Evolutionary conservation across 2,329 filamentous ascomycete species (phyloP).

Genomic region (Curvularia verruculosa): DNA sequence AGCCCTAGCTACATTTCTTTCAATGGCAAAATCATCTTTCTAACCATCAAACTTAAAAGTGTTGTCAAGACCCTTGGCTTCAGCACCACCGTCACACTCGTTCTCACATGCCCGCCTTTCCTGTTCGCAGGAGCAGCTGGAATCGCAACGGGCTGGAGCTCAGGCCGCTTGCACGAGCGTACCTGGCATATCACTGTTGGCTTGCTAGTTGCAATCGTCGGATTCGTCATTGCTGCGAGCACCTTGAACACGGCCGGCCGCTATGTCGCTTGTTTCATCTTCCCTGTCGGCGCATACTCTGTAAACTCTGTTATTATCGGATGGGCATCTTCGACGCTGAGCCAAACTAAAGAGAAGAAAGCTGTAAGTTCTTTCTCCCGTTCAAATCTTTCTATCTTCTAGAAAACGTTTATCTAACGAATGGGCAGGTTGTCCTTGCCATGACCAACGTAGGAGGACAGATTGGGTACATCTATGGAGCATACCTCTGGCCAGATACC

Average conservation of each 20-base stretch:
- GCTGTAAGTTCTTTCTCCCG: constrained; percentile 23
- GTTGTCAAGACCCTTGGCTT: constrained; percentile 49
- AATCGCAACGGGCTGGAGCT: constrained; percentile 58
- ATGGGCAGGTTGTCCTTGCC: constrained; percentile 33
- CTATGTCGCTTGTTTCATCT: constrained; percentile 41
- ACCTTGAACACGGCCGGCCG: constrained; percentile 37
- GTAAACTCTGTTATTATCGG: constrained; percentile 43
- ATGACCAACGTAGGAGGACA: constrained; percentile 40
- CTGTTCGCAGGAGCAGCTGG: constrained; percentile 54
- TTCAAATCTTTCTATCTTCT: background rate
- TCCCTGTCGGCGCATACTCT: constrained; percentile 38
- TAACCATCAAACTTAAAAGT: constrained; percentile 13
- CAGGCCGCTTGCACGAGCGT: constrained; percentile 57
- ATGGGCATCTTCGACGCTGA: constrained; percentile 37
- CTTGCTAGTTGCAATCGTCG: constrained; percentile 50
- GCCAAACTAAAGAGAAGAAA: constrained; percentile 41
- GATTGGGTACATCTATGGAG: constrained; percentile 40
- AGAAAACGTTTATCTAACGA: background rate
- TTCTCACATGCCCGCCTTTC: constrained; percentile 57
- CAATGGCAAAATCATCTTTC: background rate
- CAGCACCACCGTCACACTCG: constrained; percentile 44
- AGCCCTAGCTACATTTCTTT: background rate
- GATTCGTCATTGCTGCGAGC: constrained; percentile 48
- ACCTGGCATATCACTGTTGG: constrained; percentile 59
- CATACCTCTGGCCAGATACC: constrained; percentile 35